These are phyloP conservation scores for Plasmodium gonderi DNA, from an alignment of 169 alveolate genomes.

Conservation along the genomic window DNA sequence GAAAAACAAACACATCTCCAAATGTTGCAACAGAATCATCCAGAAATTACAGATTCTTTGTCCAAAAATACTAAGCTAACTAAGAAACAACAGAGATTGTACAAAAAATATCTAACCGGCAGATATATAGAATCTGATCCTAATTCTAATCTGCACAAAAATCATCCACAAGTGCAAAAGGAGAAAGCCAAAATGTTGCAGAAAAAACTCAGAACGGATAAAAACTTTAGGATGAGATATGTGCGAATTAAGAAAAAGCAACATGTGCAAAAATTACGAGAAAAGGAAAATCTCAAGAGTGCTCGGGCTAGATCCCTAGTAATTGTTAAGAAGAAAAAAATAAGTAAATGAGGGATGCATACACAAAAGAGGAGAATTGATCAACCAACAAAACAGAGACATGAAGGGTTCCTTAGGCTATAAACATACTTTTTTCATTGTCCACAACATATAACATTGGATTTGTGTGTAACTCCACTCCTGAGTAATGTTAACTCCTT, in stretches of 20 bases:
- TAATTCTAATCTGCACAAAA: background rate
- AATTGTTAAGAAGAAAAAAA: slow-evolving; percentile 23
- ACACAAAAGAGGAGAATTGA: too few relatives aligned
- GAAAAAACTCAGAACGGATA: slow-evolving; percentile 47
- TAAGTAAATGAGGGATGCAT: background rate
- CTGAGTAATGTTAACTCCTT: too few relatives aligned
- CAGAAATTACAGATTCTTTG: slow-evolving; percentile 76
- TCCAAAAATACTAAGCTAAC: slow-evolving; percentile 74
- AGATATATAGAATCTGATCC: slow-evolving; percentile 1
- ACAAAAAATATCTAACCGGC: slow-evolving; percentile 60
- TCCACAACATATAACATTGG: too few relatives aligned
- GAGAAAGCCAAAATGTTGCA: slow-evolving; percentile 25
- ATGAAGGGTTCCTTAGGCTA: too few relatives aligned
- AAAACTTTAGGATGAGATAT: slow-evolving; percentile 16
- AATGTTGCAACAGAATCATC: slow-evolving; percentile 50
- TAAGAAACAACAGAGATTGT: slow-evolving; percentile 74
- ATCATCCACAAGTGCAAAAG: background rate
- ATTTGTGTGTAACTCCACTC: too few relatives aligned
- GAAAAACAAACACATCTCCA: background rate
- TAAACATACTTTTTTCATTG: too few relatives aligned
- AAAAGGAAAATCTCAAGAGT: slow-evolving; percentile 30
- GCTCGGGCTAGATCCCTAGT: slow-evolving; percentile 41
- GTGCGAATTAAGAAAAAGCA: slow-evolving; percentile 18
- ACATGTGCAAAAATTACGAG: slow-evolving; percentile 2
- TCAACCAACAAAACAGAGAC: too few relatives aligned